Evolutionary conservation across 371 early-diverging fungal species (phyloP).

Genomic region (Cokeromyces recurvatus): DNA sequence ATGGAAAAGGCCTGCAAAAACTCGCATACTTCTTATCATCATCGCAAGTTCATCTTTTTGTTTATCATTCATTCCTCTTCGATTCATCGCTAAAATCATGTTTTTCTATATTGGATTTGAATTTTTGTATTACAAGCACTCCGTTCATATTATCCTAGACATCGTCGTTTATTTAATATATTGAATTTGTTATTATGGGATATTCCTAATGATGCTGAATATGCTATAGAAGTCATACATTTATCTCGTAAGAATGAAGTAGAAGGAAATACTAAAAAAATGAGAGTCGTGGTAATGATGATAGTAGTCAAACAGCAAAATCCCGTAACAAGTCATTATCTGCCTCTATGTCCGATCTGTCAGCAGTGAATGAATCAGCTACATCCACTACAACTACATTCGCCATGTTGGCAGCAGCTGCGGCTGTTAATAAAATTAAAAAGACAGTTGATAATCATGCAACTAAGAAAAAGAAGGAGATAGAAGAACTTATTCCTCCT

Average conservation of each 20-base stretch:
- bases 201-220: constrained; percentile 44
- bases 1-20: constrained; percentile 39
- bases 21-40: constrained; percentile 16
- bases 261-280: background rate
- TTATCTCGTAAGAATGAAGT: background rate
- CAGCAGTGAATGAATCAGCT: constrained; percentile 3
- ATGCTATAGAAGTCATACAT: constrained; percentile 40
- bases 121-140: constrained; percentile 39
- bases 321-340: no score
- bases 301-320: no score
- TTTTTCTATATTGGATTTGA: constrained; percentile 35
- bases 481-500: background rate
- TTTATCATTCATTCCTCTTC: constrained; percentile 15
- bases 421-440: constrained; percentile 19
- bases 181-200: constrained; percentile 41
- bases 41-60: constrained; percentile 4
- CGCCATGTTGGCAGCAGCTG: constrained; percentile 29
- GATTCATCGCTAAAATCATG: constrained; percentile 17
- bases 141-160: constrained; percentile 39
- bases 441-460: constrained; percentile 14
- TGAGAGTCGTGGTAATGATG: no score
- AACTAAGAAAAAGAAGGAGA: constrained; percentile 1
- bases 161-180: constrained; percentile 41
- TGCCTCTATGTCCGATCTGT: constrained; percentile 7
- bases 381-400: constrained; percentile 22